These are phyloP conservation scores for Solanum bulbocastanum DNA, from an alignment of 257 asterid species.

Conservation along the genomic window DNA sequence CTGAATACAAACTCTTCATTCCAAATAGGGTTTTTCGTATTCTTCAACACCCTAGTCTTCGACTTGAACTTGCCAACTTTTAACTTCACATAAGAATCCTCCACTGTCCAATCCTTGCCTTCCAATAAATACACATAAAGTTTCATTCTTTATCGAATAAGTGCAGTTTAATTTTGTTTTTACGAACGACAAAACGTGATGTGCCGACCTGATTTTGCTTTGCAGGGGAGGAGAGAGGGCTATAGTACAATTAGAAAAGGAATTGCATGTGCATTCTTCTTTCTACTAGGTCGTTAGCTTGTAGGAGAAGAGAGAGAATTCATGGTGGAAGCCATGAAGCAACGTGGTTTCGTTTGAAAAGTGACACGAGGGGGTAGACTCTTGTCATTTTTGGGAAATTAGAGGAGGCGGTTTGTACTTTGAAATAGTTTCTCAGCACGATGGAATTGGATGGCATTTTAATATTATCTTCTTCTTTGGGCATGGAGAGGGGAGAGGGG, in stretches of 20 bases:
- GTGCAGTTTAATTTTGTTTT: neutral
- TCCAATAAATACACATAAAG: conserved; percentile 57
- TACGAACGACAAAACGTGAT: neutral
- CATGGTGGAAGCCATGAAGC: conserved; percentile 28
- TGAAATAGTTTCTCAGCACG: neutral
- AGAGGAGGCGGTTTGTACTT: neutral
- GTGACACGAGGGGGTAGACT: conserved; percentile 39
- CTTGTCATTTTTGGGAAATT: neutral
- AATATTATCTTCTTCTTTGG: neutral
- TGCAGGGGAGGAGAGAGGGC: neutral
- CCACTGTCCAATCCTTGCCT: conserved; percentile 52
- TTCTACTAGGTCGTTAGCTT: neutral
- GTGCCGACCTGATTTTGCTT: neutral
- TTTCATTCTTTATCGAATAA: conserved; percentile 30
- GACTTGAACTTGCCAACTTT: conserved; percentile 60
- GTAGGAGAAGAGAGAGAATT: conserved; percentile 5
- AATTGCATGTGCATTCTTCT: neutral
- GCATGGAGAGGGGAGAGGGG: neutral
- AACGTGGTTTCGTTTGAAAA: conserved; percentile 41
- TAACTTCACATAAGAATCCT: conserved; percentile 57
- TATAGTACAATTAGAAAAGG: neutral
- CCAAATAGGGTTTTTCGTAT: conserved; percentile 51
- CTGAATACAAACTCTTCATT: conserved; percentile 80
- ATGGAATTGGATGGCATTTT: neutral
- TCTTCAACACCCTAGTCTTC: conserved; percentile 48